Percentiles rank a stretch among this genome's conserved stretches.
Conservation (phyloP, 2,329 filamentous ascomycete species). For the Fusarium papillatum region DNA sequence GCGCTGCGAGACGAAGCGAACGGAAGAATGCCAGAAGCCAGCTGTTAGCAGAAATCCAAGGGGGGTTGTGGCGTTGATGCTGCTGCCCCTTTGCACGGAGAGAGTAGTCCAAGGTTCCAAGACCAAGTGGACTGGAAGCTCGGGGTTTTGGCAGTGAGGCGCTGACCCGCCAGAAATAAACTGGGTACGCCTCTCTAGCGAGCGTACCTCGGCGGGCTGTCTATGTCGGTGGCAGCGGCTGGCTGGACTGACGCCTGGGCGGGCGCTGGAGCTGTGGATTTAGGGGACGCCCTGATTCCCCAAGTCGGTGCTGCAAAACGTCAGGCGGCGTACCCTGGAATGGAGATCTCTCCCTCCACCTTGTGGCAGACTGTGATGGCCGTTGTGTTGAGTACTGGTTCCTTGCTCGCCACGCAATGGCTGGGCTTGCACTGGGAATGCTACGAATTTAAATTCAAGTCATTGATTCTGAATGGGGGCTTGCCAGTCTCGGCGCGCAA, state of each 20-base stretch:
- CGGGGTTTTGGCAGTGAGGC: constrained; percentile 37
- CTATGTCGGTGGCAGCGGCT: constrained; percentile 11
- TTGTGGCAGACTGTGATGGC: constrained; percentile 1
- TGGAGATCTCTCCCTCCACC: constrained; percentile 29
- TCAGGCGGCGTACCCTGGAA: constrained; percentile 33
- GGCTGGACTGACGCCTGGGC: constrained; percentile 1
- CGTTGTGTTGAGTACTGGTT: constrained; percentile 20
- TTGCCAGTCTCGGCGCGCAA: constrained; percentile 24
- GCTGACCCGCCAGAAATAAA: constrained; percentile 38
- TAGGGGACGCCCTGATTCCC: constrained; percentile 28
- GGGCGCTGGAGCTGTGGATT: constrained; percentile 21
- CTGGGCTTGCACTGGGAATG: constrained; percentile 13
- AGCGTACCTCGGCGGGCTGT: constrained; percentile 10
- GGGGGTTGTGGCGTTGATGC: constrained; percentile 41
- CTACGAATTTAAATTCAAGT: constrained; percentile 24
- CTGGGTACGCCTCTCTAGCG: constrained; percentile 22
- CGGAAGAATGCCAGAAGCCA: constrained; percentile 43
- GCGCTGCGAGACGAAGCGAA: constrained; percentile 37
- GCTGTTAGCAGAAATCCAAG: constrained; percentile 40
- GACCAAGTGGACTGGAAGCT: constrained; percentile 37
- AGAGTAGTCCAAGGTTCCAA: background rate
- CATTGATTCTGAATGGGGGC: constrained; percentile 22
- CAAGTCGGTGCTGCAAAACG: constrained; percentile 19
- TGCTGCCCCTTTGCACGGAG: constrained; percentile 40
- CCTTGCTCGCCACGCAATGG: constrained; percentile 13